phyloP scores from a whole-genome alignment of 176 grass and related monocot genomes.

The Poa pratensis region DNA sequence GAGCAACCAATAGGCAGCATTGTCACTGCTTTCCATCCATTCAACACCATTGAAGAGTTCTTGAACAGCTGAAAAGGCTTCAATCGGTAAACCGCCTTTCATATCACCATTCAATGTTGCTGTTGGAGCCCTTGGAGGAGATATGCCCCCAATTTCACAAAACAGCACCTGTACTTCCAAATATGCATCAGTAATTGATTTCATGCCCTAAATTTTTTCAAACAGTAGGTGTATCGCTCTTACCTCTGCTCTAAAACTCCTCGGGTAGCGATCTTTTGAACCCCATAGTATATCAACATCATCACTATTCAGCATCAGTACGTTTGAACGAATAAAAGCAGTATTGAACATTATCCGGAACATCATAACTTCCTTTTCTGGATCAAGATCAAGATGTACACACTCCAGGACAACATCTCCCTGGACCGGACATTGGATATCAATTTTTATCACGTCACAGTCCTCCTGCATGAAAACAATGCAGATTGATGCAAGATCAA shows the following conservation, averaged over 20 bases:
- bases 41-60: constrained; percentile 95
- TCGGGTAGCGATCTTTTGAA: constrained; percentile 82
- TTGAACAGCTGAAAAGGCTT: constrained; percentile 97
- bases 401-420: constrained; percentile 98
- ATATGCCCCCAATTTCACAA: constrained; percentile 81
- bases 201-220: background rate
- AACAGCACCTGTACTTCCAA: constrained; percentile 79
- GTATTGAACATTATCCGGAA: constrained; percentile 99
- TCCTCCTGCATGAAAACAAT: constrained; percentile 72
- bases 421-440: constrained; percentile 96
- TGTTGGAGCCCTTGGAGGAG: constrained; percentile 83
- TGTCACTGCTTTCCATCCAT: constrained; percentile 86
- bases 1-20: constrained; percentile 86
- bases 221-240: constrained; percentile 15
- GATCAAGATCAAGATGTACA: constrained; percentile 95
- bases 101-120: constrained; percentile 76
- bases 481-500: background rate
- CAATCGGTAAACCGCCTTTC: constrained; percentile 95
- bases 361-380: constrained; percentile 98
- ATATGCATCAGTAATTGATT: constrained; percentile 33
- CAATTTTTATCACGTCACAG: constrained; percentile 97
- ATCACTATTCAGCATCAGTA: constrained; percentile 91
- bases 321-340: constrained; percentile 94
- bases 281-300: constrained; percentile 96
- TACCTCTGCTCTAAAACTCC: constrained; percentile 93